Conservation (phyloP, 441 rosid species). For the Populus hybrid region DNA sequence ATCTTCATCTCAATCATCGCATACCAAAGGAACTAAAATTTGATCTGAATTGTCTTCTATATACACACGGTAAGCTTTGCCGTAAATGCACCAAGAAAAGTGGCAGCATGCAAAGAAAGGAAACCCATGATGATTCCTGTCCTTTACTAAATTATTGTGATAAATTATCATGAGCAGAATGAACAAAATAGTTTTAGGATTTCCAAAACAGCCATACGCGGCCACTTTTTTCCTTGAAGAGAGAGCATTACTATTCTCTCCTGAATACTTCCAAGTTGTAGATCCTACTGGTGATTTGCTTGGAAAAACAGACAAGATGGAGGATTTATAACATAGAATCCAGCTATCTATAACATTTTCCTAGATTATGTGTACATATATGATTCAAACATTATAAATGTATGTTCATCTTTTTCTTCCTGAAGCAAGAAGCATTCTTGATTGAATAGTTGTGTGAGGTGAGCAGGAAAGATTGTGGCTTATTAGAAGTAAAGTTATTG, state of each 20-base stretch:
- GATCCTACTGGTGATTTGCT: not conserved
- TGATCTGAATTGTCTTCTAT: conserved; percentile 72
- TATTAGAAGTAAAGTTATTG: not conserved
- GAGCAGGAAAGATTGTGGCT: not conserved
- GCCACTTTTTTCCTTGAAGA: not conserved
- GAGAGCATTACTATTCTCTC: not conserved
- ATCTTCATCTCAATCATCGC: conserved; percentile 64
- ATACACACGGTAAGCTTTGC: conserved; percentile 70
- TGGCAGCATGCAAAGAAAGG: conserved; percentile 35
- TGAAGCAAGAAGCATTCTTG: not conserved
- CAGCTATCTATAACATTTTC: not conserved
- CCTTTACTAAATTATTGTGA: conserved; percentile 40
- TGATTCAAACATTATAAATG: not conserved
- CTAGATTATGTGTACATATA: not conserved
- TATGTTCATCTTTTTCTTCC: not conserved
- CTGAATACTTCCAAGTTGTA: not conserved
- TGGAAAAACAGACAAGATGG: not conserved
- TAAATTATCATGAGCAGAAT: conserved; percentile 16
- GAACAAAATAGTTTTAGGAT: not conserved
- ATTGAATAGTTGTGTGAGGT: not conserved
- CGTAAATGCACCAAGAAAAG: conserved; percentile 58
- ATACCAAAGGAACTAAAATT: conserved; percentile 78
- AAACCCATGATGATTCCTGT: conserved; percentile 31
- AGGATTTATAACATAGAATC: conserved; percentile 2
- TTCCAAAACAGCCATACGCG: not conserved